Conservation (phyloP, 768 basidiomycete species). For the Podaxis sp. region DNA sequence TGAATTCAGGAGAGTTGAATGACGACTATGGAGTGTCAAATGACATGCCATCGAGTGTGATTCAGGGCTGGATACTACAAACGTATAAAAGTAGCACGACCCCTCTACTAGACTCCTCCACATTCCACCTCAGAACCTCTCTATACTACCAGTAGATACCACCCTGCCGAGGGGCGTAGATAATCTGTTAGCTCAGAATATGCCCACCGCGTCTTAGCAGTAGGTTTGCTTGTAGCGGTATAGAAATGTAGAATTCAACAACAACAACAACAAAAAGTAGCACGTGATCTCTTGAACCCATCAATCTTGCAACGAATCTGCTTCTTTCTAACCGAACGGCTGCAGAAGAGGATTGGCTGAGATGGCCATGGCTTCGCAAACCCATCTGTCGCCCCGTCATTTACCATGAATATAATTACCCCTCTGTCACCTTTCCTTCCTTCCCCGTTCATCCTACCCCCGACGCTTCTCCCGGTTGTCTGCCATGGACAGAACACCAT, state of each 20-base stretch:
- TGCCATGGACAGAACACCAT: constrained; percentile 24
- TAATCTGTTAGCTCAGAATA: too few species aligned
- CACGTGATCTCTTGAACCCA: background rate
- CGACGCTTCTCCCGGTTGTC: constrained; percentile 2
- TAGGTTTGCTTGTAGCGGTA: too few species aligned
- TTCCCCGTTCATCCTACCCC: background rate
- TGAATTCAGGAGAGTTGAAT: background rate
- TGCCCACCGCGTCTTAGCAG: too few species aligned
- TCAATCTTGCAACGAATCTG: background rate
- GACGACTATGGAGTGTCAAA: background rate
- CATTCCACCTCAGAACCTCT: too few species aligned
- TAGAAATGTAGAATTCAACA: too few species aligned
- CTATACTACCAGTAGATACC: too few species aligned
- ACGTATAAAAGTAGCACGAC: background rate
- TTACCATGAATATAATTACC: constrained; percentile 2
- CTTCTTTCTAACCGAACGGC: background rate
- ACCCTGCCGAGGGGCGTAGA: too few species aligned
- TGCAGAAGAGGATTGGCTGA: background rate
- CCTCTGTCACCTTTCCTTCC: background rate
- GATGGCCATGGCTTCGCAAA: background rate
- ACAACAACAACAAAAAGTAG: too few species aligned
- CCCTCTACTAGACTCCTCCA: too few species aligned
- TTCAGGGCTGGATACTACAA: too few species aligned
- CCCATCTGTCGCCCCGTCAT: background rate
- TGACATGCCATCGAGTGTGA: background rate